A percentile compares a stretch with the other conserved stretches of the same genome.
Conservation (phyloP, 2,329 filamentous ascomycete species). For the Trichoderma semiorbis region DNA sequence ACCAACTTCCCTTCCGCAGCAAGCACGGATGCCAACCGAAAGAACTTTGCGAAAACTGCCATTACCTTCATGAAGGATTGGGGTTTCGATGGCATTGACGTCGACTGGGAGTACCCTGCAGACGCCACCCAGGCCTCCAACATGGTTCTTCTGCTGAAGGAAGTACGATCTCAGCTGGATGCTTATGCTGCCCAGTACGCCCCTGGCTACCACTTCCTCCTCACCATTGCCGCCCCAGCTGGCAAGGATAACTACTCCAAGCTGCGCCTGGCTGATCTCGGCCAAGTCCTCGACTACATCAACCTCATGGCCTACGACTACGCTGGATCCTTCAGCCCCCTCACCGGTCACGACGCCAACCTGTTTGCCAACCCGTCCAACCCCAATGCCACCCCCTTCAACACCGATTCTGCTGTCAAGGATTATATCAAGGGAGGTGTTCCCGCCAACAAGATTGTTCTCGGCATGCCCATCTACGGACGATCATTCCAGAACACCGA, state of each 20-base stretch:
- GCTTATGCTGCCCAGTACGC: constrained; percentile 44
- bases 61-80: constrained; percentile 70
- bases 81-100: constrained; percentile 54
- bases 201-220: constrained; percentile 48
- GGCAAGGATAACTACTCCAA: constrained; percentile 47
- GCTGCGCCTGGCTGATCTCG: constrained; percentile 47
- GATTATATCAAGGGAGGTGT: constrained; percentile 65
- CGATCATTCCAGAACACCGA: constrained; percentile 40
- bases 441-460: constrained; percentile 61
- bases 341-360: constrained; percentile 69
- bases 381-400: constrained; percentile 64
- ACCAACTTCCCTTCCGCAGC: constrained; percentile 68
- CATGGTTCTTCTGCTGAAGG: constrained; percentile 43
- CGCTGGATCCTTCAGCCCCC: constrained; percentile 65
- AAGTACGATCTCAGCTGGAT: constrained; percentile 47
- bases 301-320: constrained; percentile 78
- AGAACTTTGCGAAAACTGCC: constrained; percentile 65
- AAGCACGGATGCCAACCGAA: constrained; percentile 58
- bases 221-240: constrained; percentile 52
- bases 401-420: constrained; percentile 60
- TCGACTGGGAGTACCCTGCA: constrained; percentile 41
- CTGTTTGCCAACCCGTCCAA: constrained; percentile 55
- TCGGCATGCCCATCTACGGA: constrained; percentile 67
- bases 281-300: constrained; percentile 51
- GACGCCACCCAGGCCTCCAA: constrained; percentile 40